A percentile compares a stretch with the other conserved stretches of the same genome.
phyloP scores from a whole-genome alignment of 257 asterid species.

The Jacaranda copaia region DNA sequence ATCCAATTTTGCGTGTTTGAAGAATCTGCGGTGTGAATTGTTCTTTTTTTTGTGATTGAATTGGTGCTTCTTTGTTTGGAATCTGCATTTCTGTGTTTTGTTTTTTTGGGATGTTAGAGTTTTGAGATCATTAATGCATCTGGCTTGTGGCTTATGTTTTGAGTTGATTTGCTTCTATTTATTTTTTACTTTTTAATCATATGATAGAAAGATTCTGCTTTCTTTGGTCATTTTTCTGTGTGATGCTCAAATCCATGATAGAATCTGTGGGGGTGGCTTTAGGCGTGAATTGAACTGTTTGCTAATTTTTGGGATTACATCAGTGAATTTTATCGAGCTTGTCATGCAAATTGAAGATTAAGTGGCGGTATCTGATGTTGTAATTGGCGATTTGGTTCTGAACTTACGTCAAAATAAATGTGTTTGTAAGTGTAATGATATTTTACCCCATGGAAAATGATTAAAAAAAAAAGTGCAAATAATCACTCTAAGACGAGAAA shows the following conservation, averaged over 20 bases:
- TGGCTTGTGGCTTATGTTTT: slow-evolving; percentile 17
- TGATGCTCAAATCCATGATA: slow-evolving; percentile 23
- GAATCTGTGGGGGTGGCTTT: neutral
- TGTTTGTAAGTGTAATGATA: no score
- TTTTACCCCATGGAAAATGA: no score
- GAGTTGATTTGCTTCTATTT: neutral
- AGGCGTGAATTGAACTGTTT: slow-evolving; percentile 2
- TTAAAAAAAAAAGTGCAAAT: no score
- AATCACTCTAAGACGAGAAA: no score
- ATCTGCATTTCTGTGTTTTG: slow-evolving; percentile 5
- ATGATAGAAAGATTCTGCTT: neutral
- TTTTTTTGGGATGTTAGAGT: slow-evolving; percentile 7
- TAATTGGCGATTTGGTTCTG: neutral
- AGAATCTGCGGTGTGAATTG: slow-evolving; percentile 28
- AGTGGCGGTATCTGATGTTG: slow-evolving; percentile 24
- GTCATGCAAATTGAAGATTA: neutral
- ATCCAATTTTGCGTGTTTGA: slow-evolving; percentile 6
- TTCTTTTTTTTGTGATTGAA: neutral
- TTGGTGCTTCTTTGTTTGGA: slow-evolving; percentile 1
- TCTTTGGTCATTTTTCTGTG: neutral
- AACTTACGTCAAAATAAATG: neutral
- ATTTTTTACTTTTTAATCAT: neutral
- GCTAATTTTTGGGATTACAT: neutral
- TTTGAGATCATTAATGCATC: slow-evolving; percentile 28
- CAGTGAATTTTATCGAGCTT: neutral